Evolutionary conservation across 805 yeast species (phyloP).

Genomic region (Kazachstania africana): DNA sequence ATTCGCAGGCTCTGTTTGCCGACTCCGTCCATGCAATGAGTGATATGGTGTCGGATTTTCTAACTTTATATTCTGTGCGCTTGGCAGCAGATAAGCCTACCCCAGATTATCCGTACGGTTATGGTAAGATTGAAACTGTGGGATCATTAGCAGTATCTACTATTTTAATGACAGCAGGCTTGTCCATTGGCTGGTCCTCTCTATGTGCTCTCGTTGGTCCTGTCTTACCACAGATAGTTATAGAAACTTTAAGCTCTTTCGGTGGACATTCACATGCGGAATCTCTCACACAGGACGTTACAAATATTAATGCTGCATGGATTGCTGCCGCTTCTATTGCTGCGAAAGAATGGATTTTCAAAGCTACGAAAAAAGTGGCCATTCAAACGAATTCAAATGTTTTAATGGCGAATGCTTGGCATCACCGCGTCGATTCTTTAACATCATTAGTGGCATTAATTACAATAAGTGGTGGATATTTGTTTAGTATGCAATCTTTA

Average conservation of each 20-base stretch:
- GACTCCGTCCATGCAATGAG: constrained; percentile 90
- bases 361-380: constrained; percentile 75
- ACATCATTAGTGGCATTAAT: constrained; percentile 82
- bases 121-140: constrained; percentile 83
- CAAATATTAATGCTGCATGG: constrained; percentile 88
- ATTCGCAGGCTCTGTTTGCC: constrained; percentile 87
- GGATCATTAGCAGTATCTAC: constrained; percentile 84
- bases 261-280: constrained; percentile 26
- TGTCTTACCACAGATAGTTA: constrained; percentile 46
- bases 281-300: constrained; percentile 27
- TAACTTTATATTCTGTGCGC: constrained; percentile 82
- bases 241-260: constrained; percentile 27
- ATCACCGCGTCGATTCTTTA: constrained; percentile 84
- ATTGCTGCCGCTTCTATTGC: constrained; percentile 77
- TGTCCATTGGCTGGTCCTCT: constrained; percentile 82
- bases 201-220: constrained; percentile 56
- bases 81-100: constrained; percentile 54
- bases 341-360: constrained; percentile 76
- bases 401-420: constrained; percentile 94
- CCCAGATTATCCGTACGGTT: constrained; percentile 65
- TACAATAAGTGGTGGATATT: constrained; percentile 73
- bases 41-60: constrained; percentile 78
- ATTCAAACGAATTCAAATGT: constrained; percentile 69
- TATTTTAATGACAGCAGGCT: constrained; percentile 73
- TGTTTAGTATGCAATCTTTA: constrained; percentile 66